Evolutionary conservation across 78 protist genomes (phyloP), one percentile per base, ranked within the genome.

Genomic region (Salpingoeca rosetta): DNA sequence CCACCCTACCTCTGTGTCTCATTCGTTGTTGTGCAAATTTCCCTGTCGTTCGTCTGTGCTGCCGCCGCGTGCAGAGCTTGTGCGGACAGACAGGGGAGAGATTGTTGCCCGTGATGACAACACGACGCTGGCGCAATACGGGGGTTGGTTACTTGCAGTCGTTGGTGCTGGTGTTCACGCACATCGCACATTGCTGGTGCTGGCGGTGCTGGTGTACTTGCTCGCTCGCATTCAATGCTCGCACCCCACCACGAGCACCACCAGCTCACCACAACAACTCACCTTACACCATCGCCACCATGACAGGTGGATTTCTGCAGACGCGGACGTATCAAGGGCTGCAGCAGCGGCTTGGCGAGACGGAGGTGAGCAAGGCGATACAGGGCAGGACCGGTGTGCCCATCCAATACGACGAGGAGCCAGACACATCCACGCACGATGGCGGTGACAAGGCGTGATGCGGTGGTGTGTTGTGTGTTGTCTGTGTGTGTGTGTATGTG

Each of bases 311-410:
- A n/a, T 43, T 43, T 40, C 82, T 79, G 39, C 36, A 35, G 27
- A 3, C 27, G 65, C 31, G 82, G 36, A 35, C 82, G 22, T 79
- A 43, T 12, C 51, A 27, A 0, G 87, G 87, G 31, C 79, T 85
- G 37, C 83, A 85, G 83, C 41, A 38, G 2, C 38, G 42, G 0
- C 43, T 43, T 38, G 87, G 87, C 35, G 76, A 85, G 44, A 85
- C 87, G 2, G 65, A 12, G 26, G 83, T 76, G 39, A 28, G 31
- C 25, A 7, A 25, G 17, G 87, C 87, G 7, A 51, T 85, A 0
- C 80, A 75, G 40, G 87, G 87, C n/a, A 39, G 76, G n/a, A 25
- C 28, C 0, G 87, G 87, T 7, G 44, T 85, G 1, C 75, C 87
- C 35, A 11, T 79, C 37, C 83, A 76, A 1, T 85, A 85, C 44